Evolutionary conservation across 306 rosid species (phyloP), one percentile per base, ranked within the genome.

Genomic region (Quercus glauca): DNA sequence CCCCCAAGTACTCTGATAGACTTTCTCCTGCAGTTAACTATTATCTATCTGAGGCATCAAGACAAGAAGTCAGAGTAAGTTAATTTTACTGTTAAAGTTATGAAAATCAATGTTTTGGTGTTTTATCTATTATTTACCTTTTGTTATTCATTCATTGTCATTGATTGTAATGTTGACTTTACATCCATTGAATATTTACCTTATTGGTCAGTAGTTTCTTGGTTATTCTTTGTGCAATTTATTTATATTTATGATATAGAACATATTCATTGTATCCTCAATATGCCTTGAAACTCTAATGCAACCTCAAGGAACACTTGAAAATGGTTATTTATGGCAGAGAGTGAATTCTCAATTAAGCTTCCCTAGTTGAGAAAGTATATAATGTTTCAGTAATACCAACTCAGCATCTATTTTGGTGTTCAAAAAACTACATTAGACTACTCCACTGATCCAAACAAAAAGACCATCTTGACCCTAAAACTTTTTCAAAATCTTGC

Each of bases 231-330:
- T 79, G 63, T 41, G 51, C 12, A 57, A 73, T 15, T 73, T 26
- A 13, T 43, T 26, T n/a, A 74, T 26, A 26, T 78, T 35, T 60
- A 3, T 69, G 61, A 33, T 10, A 0, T 51, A 15, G 75, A 5
- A 26, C 74, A 45, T 61, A 7, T 67, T 73, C 21, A 74, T 9
- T 51, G 4, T 37, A 33, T 69, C 56, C 35, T 80, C 19, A 57
- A 31, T 51, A 26, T 63, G 28, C 69, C 75, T 85, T 79, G 65
- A 80, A 74, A 61, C 73, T 85, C 79, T 79, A 28, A 74, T 86
- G 89, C 92, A 92, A 93, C 97, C 97, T 78, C 97, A 94, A 84
- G 99, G 99, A 79, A 94, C 97, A 51, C 99, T 97, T 41, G 99
- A 94, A 80, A 92, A 89, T 80, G 92, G 97, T 53, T 86, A 92